Evolutionary conservation across 2,329 filamentous ascomycete species (phyloP).

Genomic region (Calonectria hawksworthii): DNA sequence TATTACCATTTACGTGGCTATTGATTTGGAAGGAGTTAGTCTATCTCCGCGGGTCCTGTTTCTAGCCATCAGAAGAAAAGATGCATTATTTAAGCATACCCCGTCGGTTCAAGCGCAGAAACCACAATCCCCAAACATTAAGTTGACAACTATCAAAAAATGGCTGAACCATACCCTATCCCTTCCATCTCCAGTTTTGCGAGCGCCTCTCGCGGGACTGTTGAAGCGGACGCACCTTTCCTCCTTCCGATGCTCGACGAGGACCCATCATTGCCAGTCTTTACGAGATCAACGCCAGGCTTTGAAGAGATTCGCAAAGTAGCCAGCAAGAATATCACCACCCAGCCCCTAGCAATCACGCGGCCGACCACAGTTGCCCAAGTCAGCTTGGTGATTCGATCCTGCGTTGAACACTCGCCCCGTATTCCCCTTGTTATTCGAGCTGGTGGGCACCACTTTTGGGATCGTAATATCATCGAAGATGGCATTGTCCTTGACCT

Average conservation of each 20-base stretch:
- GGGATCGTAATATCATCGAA: constrained; percentile 16
- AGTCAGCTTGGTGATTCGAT: background rate
- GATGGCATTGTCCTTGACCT: constrained; percentile 27
- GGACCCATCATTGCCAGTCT: background rate
- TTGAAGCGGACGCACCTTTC: constrained; percentile 1
- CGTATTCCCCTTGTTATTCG: constrained; percentile 21
- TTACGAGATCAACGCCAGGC: background rate
- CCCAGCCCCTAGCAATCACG: background rate
- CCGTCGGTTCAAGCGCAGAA: background rate
- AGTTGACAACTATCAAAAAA: background rate
- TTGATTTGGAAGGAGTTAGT: background rate
- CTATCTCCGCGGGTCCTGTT: background rate
- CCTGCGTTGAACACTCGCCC: constrained; percentile 1
- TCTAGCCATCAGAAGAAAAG: background rate
- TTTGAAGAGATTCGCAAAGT: background rate
- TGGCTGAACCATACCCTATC: constrained; percentile 4
- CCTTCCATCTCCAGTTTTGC: background rate
- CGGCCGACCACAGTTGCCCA: background rate
- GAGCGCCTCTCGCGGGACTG: background rate
- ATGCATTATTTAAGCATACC: background rate
- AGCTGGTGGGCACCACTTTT: constrained; percentile 25
- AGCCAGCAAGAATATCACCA: background rate
- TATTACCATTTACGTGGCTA: background rate
- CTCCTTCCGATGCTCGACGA: background rate
- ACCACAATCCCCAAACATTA: background rate